phyloP scores from a whole-genome alignment of 169 alveolate species.

The Plasmodium vivax region DNA sequence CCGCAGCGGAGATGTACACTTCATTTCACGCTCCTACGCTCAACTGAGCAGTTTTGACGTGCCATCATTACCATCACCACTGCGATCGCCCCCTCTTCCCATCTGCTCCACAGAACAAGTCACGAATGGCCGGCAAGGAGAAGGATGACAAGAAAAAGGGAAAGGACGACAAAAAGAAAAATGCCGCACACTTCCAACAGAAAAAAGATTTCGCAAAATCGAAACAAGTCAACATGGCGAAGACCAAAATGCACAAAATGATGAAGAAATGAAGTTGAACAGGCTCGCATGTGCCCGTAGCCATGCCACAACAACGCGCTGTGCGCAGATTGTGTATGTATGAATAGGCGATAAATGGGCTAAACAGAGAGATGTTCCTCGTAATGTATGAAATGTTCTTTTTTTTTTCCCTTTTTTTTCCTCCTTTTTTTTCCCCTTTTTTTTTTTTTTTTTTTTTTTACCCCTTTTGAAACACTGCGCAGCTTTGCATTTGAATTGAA shows the following conservation, averaged over 20 bases:
- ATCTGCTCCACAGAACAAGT: conserved; percentile 22
- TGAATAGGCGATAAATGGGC: neutral
- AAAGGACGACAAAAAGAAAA: conserved; percentile 55
- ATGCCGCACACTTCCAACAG: conserved; percentile 31
- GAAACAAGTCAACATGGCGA: conserved; percentile 23
- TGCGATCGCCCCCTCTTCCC: neutral
- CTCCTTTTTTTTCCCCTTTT: neutral
- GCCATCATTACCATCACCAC: neutral
- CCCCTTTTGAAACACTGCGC: neutral
- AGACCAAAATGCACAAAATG: conserved; percentile 64
- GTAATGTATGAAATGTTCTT: neutral
- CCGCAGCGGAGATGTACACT: neutral
- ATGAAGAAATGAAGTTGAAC: conserved; percentile 36
- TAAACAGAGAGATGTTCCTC: neutral
- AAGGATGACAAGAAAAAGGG: conserved; percentile 61
- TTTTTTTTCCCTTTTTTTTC: neutral
- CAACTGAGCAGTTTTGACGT: neutral
- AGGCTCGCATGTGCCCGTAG: neutral
- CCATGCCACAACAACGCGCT: neutral
- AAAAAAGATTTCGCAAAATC: conserved; percentile 28
- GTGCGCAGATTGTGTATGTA: neutral
- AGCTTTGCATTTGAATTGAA: neutral
- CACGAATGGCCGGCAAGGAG: conserved; percentile 39
- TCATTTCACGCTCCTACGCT: neutral
- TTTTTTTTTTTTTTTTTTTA: neutral